phyloP scores from a whole-genome alignment of 148 eudicot species.

The Vaccinium darrowii region DNA sequence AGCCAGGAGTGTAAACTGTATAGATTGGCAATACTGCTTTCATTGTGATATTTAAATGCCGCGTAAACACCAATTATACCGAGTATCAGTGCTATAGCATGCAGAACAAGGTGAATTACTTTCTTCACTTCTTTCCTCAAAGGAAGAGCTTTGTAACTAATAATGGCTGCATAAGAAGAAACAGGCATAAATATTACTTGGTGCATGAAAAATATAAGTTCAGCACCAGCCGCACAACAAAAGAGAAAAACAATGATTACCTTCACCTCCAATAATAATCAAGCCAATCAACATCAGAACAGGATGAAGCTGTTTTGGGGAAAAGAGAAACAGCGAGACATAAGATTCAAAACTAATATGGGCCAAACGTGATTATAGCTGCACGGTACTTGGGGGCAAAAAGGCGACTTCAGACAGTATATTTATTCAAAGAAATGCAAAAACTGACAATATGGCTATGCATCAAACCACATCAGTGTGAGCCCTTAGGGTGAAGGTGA shows the following conservation, averaged over 20 bases:
- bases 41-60: slow-evolving; percentile 86
- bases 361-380: not conserved
- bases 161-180: slow-evolving; percentile 60
- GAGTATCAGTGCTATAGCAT: slow-evolving; percentile 71
- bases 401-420: not conserved
- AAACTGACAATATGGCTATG: not conserved
- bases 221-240: not conserved
- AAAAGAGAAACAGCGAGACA: not conserved
- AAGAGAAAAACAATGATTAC: slow-evolving; percentile 29
- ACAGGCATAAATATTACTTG: not conserved
- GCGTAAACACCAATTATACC: slow-evolving; percentile 74
- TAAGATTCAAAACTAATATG: slow-evolving; percentile 8
- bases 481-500: not conserved
- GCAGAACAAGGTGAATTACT: slow-evolving; percentile 72
- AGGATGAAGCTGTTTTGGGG: slow-evolving; percentile 64
- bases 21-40: slow-evolving; percentile 64
- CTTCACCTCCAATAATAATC: slow-evolving; percentile 85
- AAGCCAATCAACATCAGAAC: slow-evolving; percentile 85
- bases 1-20: slow-evolving; percentile 97
- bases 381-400: not conserved
- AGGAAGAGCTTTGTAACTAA: slow-evolving; percentile 83
- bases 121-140: slow-evolving; percentile 69
- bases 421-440: not conserved
- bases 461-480: not conserved
- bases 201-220: not conserved